phyloP scores from a whole-genome alignment of 169 alveolate species.

The Theileria orientalis region DNA sequence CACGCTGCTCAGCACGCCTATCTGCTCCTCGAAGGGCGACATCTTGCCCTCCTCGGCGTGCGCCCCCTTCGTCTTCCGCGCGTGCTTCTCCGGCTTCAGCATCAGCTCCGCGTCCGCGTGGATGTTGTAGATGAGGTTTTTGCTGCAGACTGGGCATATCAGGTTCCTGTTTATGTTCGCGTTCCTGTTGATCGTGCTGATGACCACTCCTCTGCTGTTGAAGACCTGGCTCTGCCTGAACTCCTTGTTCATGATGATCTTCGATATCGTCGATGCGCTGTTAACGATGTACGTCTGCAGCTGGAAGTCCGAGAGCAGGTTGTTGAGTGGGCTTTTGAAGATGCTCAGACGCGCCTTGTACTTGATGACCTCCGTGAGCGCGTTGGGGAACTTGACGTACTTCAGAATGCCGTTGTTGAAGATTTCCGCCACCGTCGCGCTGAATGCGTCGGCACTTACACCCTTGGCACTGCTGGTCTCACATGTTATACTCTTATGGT shows the following conservation, averaged over 20 bases:
- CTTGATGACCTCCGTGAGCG: constrained; percentile 27
- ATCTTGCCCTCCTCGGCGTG: constrained; percentile 13
- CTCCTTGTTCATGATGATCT: constrained; percentile 25
- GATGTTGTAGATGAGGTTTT: background rate
- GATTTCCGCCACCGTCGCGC: constrained; percentile 24
- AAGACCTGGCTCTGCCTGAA: constrained; percentile 24
- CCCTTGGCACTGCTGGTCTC: background rate
- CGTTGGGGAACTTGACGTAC: constrained; percentile 28
- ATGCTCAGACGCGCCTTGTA: constrained; percentile 27
- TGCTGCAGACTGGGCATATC: constrained; percentile 25
- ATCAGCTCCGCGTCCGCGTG: background rate
- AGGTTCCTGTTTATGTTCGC: constrained; percentile 6
- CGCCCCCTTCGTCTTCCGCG: background rate
- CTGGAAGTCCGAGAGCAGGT: constrained; percentile 32
- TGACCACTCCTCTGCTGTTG: constrained; percentile 39
- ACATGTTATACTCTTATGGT: too few relatives aligned
- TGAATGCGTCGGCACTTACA: background rate
- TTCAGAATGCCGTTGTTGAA: constrained; percentile 44
- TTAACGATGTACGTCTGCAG: constrained; percentile 44
- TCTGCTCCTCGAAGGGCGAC: constrained; percentile 41
- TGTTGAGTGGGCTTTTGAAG: constrained; percentile 22
- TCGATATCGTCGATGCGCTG: constrained; percentile 31
- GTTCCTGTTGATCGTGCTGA: background rate
- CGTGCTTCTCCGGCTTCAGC: background rate
- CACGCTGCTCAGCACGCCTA: constrained; percentile 33